phyloP scores from a whole-genome alignment of 768 basidiomycete genomes.

The Postia placenta region DNA sequence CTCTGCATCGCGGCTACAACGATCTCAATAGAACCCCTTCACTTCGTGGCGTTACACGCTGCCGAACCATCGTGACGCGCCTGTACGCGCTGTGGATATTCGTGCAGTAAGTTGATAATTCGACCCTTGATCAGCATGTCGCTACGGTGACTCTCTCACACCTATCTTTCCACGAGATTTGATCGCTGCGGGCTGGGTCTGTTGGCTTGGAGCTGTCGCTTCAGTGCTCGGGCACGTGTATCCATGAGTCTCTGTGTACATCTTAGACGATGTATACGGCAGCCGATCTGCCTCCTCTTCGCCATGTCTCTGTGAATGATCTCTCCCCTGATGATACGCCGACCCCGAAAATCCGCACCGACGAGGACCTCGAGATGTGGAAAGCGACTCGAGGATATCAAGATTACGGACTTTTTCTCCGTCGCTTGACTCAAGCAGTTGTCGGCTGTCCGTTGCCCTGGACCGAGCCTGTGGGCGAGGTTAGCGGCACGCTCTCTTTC shows the following conservation, averaged over 20 bases:
- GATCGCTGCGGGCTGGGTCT: too few species aligned
- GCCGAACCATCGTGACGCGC: too few species aligned
- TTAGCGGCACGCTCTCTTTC: constrained; percentile 8
- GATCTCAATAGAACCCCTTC: too few species aligned
- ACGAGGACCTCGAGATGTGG: constrained; percentile 72
- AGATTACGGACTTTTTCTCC: constrained; percentile 72
- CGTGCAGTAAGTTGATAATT: too few species aligned
- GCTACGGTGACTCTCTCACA: too few species aligned
- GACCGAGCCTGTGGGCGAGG: constrained; percentile 20
- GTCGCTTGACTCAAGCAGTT: constrained; percentile 71
- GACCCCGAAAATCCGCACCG: constrained; percentile 57
- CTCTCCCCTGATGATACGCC: constrained; percentile 26
- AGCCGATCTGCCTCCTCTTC: constrained; percentile 21
- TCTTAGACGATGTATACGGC: not conserved
- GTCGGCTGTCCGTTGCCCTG: constrained; percentile 55
- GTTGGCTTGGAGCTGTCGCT: too few species aligned
- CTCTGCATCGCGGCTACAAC: too few species aligned
- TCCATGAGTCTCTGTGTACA: not conserved
- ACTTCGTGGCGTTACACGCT: too few species aligned
- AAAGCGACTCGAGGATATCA: constrained; percentile 61
- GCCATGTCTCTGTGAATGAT: constrained; percentile 24
- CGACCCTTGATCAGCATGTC: too few species aligned
- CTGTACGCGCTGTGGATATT: too few species aligned
- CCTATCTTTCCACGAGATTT: too few species aligned
- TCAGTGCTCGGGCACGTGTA: too few species aligned